These are phyloP conservation scores for Aureobasidium sp. DNA, from an alignment of 2,329 filamentous ascomycete genomes.

Conservation along the genomic window DNA sequence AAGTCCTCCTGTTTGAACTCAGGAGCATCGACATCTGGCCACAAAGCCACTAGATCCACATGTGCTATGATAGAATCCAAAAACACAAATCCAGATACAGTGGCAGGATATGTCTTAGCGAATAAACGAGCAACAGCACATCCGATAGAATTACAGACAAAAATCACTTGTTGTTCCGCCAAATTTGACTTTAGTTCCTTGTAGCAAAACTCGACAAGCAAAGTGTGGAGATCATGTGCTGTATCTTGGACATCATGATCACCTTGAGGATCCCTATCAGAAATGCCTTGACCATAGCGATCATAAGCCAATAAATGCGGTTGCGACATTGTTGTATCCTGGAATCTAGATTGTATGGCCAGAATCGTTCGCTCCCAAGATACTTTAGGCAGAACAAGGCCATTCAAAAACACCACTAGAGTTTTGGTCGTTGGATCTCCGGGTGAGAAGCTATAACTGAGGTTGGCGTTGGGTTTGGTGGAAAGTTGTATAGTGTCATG, in stretches of 20 bases:
- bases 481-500: neutral
- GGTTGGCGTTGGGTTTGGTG: neutral
- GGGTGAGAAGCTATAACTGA: neutral
- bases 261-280: slow-evolving; percentile 32
- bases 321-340: slow-evolving; percentile 24
- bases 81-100: slow-evolving; percentile 29
- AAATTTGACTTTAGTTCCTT: slow-evolving; percentile 8
- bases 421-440: slow-evolving; percentile 15
- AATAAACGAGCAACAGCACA: slow-evolving; percentile 56
- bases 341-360: neutral
- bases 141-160: slow-evolving; percentile 52
- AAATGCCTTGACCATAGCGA: slow-evolving; percentile 49
- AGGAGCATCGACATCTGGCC: slow-evolving; percentile 45
- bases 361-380: slow-evolving; percentile 31
- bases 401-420: slow-evolving; percentile 38
- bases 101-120: neutral
- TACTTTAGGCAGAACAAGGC: slow-evolving; percentile 32
- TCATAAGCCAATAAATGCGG: slow-evolving; percentile 45
- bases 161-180: slow-evolving; percentile 19
- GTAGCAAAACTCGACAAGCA: neutral
- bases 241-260: neutral
- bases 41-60: slow-evolving; percentile 45
- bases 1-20: slow-evolving; percentile 35
- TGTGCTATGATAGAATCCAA: slow-evolving; percentile 52
- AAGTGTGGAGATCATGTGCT: neutral